A percentile compares a stretch with the other conserved stretches of the same genome.
These are phyloP conservation scores for Cordyceps cateniannulata DNA, from an alignment of 2,329 filamentous ascomycete genomes.

Conservation along the genomic window DNA sequence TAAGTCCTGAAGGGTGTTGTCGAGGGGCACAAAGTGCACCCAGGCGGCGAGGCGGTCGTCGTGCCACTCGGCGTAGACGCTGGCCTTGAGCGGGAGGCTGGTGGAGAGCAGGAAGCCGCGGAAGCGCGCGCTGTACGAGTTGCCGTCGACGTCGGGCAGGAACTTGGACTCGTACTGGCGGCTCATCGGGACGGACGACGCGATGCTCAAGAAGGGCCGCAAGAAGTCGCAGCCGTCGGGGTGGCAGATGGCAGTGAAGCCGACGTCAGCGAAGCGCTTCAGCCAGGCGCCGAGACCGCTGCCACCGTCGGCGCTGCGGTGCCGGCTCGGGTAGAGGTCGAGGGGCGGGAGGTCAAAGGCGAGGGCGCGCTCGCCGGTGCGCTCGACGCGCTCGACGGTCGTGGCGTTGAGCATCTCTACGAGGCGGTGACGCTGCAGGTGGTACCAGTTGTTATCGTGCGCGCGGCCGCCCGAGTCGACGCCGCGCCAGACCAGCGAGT, in stretches of 20 bases:
- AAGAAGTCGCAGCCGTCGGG: constrained; percentile 33
- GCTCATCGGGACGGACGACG: constrained; percentile 33
- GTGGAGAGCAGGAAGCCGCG: constrained; percentile 57
- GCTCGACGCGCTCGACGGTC: constrained; percentile 42
- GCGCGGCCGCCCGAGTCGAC: constrained; percentile 54
- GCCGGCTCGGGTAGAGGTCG: constrained; percentile 36
- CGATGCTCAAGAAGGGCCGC: constrained; percentile 27
- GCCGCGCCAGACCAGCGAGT: constrained; percentile 56
- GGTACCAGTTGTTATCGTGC: constrained; percentile 52
- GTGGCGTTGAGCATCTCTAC: constrained; percentile 63
- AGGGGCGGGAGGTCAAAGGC: constrained; percentile 44
- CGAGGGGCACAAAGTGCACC: constrained; percentile 67
- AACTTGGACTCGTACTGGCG: constrained; percentile 55
- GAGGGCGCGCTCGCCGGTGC: constrained; percentile 29
- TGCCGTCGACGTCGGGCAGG: constrained; percentile 65
- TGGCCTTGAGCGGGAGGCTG: constrained; percentile 62
- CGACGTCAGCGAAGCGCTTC: constrained; percentile 32
- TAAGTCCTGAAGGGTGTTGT: constrained; percentile 61
- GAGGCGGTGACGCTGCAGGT: constrained; percentile 66
- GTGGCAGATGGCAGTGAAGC: constrained; percentile 38
- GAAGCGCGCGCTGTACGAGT: constrained; percentile 57
- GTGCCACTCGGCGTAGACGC: constrained; percentile 70
- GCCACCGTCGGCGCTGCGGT: constrained; percentile 23
- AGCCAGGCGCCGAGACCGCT: constrained; percentile 41
- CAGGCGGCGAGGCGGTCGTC: constrained; percentile 62